Evolutionary conservation across 164 flowering plant species (phyloP).

Genomic region (Warburgia ugandensis): DNA sequence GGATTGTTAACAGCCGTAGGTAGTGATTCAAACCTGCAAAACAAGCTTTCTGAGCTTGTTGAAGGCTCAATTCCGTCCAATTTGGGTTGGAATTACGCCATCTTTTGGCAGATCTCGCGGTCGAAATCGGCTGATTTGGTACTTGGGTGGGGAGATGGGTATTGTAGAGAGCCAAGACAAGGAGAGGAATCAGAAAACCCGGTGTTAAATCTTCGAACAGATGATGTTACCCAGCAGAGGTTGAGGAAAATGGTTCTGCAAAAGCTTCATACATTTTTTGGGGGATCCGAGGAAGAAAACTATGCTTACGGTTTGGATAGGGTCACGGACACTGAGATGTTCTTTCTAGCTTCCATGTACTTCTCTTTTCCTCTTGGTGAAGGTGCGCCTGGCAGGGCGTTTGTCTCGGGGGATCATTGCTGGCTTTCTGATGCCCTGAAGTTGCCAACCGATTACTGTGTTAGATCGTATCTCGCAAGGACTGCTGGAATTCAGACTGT

Average conservation of each 20-base stretch:
- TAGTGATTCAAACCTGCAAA: slow-evolving; percentile 59
- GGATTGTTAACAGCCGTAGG: slow-evolving; percentile 23
- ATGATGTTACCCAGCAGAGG: slow-evolving; percentile 61
- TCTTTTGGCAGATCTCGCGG: slow-evolving; percentile 85
- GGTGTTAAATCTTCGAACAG: slow-evolving; percentile 31
- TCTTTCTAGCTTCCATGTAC: slow-evolving; percentile 93
- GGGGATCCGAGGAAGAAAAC: slow-evolving; percentile 81
- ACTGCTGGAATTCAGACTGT: slow-evolving; percentile 82
- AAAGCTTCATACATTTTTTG: slow-evolving; percentile 63
- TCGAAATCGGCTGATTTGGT: slow-evolving; percentile 68
- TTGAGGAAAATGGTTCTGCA: slow-evolving; percentile 80
- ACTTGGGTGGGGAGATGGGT: slow-evolving; percentile 96
- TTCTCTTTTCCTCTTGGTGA: slow-evolving; percentile 79
- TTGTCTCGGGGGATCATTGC: slow-evolving; percentile 51
- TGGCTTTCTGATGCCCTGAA: slow-evolving; percentile 62
- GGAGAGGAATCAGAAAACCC: slow-evolving; percentile 56
- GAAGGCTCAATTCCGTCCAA: slow-evolving; percentile 52
- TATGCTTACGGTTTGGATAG: slow-evolving; percentile 70
- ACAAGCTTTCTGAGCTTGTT: slow-evolving; percentile 84
- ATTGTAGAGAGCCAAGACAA: slow-evolving; percentile 75
- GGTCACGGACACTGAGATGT: slow-evolving; percentile 91
- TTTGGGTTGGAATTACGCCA: slow-evolving; percentile 86
- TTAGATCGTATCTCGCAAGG: slow-evolving; percentile 68
- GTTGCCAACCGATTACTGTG: slow-evolving; percentile 56
- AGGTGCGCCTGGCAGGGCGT: slow-evolving; percentile 85